Base-by-base conservation (phyloP, 1,284 basidiomycete genomes). In the Caloboletus firmus region DNA sequence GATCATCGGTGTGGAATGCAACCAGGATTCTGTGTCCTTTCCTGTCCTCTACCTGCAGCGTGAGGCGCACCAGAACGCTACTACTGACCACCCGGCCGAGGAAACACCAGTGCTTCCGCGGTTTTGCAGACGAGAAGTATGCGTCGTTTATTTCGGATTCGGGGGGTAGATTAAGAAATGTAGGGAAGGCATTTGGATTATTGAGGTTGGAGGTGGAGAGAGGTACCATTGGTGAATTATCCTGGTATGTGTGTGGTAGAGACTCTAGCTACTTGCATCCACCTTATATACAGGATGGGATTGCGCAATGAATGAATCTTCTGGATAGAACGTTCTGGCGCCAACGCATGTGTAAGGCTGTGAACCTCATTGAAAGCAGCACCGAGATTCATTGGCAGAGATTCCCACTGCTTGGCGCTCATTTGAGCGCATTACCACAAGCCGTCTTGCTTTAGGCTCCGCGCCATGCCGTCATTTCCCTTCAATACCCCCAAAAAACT, bases 1-100 rank as follows among this genome's bases (percentile, higher is more conserved):
- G 66, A 41, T 68, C 66, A n/a, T 68, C 64, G 9, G 69, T 68
- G 22, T 68, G 67, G 57, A 68, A 68, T 8, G 67, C 68, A 22
- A 70, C 68, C 24, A 58, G 49, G 12, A 70, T 39, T 45, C 36
- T 44, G 13, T 67, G 55, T 10, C 69, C 66, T 15, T 54, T 57
- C 47, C 36, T 70, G 57, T 68, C 66, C 47, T 71, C 60, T 18
- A 71, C 66, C 17, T 66, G 43, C 18, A 68, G 47, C 3, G 45
- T 49, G 51, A 68, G 66, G 44, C 66, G 66, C 37, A 68, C 69
- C 17, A 59, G 22, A 18, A 59, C 54, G 20, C 26, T 30, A 5
- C 57, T 68, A 17, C 60, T 65, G 47, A 71, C 51, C 11, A 68
- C 58, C 20, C 45, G 57, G 5, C 69, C 66, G 6, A 68, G 59